Evolutionary conservation across 768 basidiomycete species (phyloP), one percentile per base, ranked within the genome.

Genomic region (Leccinum uliginosum): DNA sequence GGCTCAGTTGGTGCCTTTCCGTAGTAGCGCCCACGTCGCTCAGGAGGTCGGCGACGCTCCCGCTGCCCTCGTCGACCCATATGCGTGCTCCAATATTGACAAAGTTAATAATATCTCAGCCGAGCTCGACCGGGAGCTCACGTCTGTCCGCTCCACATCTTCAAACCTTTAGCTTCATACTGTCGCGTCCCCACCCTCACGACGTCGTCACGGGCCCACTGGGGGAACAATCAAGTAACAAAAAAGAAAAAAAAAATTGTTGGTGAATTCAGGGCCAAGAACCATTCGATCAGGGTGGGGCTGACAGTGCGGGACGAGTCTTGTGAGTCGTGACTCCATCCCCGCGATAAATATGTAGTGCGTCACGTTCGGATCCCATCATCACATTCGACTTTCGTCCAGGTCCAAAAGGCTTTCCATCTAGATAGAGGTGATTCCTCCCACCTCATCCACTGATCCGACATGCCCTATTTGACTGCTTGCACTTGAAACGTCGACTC

Each of bases 201-300:
- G 40, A 43, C 40, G 40, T 40, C n/a, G 38, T 43, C n/a, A n/a
- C n/a, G n/a, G n/a, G n/a, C n/a, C n/a, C n/a, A n/a, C n/a, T n/a
- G 19, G 19, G 40, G 40, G 40, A 38, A n/a, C 38, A 10, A n/a
- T 38, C 30, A 12, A 30, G 30, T n/a, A n/a, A 40, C n/a, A n/a
- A 40, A 35, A 35, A 5, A 17, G 2, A 29, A 29, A 15, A 9
- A 19, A 40, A 19, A 40, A 19, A 19, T 43, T 43, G n/a, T 43
- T 43, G 19, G 10, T 9, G 38, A 40, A 19, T 7, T 43, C 40
- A 43, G 40, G 40, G 40, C 6, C 11, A 17, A 40, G 19, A 40
- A n/a, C 38, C 9, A 40, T 43, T 19, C 17, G n/a, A 40, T 19
- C n/a, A 95, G 38, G 38, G 38, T 40, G 38, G 38, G 9, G 35